These are phyloP conservation scores for Tylopilus plumbeoviolaceoides DNA, from an alignment of 768 basidiomycete genomes.

Conservation along the genomic window DNA sequence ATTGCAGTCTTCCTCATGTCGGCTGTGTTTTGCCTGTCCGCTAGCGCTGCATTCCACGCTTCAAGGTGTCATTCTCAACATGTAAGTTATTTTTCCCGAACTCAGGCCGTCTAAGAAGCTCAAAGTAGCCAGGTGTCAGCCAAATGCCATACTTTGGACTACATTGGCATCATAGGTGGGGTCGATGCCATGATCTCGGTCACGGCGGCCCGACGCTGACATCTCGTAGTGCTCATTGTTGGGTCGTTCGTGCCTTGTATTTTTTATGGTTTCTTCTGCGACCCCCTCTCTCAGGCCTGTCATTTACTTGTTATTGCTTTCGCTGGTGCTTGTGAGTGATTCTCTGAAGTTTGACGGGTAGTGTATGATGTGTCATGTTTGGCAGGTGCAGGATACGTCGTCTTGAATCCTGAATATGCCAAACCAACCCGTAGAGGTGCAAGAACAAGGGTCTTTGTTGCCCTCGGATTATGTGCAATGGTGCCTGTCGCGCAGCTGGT, in stretches of 20 bases:
- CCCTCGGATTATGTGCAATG: constrained; percentile 65
- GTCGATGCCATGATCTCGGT: constrained; percentile 1
- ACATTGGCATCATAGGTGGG: constrained; percentile 74
- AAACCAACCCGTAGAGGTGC: constrained; percentile 71
- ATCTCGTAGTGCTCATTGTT: constrained; percentile 51
- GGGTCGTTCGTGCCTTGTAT: constrained; percentile 78
- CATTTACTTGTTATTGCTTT: constrained; percentile 52
- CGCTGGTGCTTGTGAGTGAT: constrained; percentile 55
- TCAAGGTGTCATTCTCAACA: constrained; percentile 66
- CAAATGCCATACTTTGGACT: constrained; percentile 64
- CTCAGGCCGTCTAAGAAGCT: neutral
- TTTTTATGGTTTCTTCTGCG: constrained; percentile 76
- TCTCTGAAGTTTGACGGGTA: neutral
- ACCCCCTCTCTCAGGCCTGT: constrained; percentile 46
- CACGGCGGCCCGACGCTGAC: constrained; percentile 5
- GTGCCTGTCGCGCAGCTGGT: constrained; percentile 68
- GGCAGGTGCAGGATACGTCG: constrained; percentile 66
- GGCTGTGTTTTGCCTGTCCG: constrained; percentile 68
- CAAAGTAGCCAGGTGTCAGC: constrained; percentile 47
- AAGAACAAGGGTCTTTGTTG: constrained; percentile 76
- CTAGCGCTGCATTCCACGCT: constrained; percentile 73
- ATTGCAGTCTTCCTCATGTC: constrained; percentile 64
- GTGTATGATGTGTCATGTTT: constrained; percentile 1
- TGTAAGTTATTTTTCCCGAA: constrained; percentile 37
- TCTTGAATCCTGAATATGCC: constrained; percentile 74